A percentile compares a stretch with the other conserved stretches of the same genome.
phyloP scores from a whole-genome alignment of 2,329 filamentous ascomycete genomes.

The Cladosporium cucumerinum region DNA sequence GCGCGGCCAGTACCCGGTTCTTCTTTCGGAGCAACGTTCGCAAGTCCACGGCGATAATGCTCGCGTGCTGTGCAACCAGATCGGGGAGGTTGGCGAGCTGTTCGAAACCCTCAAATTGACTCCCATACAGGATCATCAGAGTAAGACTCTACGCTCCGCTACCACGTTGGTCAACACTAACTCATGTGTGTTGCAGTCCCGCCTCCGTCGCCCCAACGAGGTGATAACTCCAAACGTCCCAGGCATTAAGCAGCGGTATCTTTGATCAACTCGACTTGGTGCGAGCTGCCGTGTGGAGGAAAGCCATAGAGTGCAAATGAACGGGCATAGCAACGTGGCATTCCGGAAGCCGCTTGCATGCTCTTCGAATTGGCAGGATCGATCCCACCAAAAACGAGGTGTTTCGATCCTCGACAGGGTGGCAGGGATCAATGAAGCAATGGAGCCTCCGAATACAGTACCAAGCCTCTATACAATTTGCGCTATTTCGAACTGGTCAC shows the following conservation, averaged over 20 bases:
- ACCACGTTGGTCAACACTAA: neutral
- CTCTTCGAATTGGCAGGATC: neutral
- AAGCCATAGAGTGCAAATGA: neutral
- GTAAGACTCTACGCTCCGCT: neutral
- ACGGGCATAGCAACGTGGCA: neutral
- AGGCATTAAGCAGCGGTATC: neutral
- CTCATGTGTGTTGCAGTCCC: neutral
- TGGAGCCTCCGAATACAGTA: neutral
- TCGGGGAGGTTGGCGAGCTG: neutral
- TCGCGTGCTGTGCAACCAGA: neutral
- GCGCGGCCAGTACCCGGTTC: neutral
- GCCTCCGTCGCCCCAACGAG: neutral
- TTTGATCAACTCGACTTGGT: neutral
- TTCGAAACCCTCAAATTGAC: neutral
- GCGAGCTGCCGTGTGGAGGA: neutral
- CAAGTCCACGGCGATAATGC: neutral
- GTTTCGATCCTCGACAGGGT: neutral
- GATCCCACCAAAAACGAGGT: neutral
- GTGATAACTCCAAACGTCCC: neutral
- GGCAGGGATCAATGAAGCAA: neutral
- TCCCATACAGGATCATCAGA: neutral
- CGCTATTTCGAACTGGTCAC: neutral
- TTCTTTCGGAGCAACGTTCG: neutral
- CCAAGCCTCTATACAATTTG: neutral
- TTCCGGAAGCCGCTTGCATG: neutral